Evolutionary conservation across 352 stramenopile genomes (phyloP).

Genomic region (Pythium phragmiticola): DNA sequence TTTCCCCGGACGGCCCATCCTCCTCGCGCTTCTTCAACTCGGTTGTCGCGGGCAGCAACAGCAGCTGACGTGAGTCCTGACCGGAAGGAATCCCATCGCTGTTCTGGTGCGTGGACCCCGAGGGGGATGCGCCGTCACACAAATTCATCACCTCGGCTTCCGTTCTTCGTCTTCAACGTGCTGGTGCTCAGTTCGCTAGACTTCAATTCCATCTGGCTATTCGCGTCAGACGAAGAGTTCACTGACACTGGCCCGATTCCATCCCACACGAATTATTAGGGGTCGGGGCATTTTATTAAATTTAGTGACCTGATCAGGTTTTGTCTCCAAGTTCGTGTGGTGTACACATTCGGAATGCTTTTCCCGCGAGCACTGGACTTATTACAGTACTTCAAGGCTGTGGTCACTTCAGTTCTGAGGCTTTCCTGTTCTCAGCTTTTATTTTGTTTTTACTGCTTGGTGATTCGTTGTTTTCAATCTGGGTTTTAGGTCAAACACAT

Average conservation of each 20-base stretch:
- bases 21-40: constrained; percentile 24
- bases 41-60: neutral
- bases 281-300: neutral
- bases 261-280: neutral
- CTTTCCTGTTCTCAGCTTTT: constrained; percentile 11
- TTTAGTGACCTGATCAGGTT: constrained; percentile 1
- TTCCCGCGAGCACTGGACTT: constrained; percentile 1
- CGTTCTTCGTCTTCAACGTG: constrained; percentile 15
- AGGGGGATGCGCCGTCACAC: constrained; percentile 6
- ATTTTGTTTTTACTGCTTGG: neutral
- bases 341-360: constrained; percentile 20
- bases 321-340: neutral
- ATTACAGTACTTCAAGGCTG: neutral
- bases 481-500: constrained; percentile 2
- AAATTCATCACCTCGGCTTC: neutral
- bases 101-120: constrained; percentile 1
- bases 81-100: constrained; percentile 1
- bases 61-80: constrained; percentile 14
- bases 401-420: constrained; percentile 16
- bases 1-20: constrained; percentile 13
- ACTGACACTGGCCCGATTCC: neutral
- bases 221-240: neutral
- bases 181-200: neutral
- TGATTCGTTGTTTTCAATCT: constrained; percentile 10
- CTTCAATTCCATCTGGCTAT: constrained; percentile 8